Evolutionary conservation across 495 filamentous ascomycete genomes (phyloP).

Genomic region (Diplogelasinospora grovesii): DNA sequence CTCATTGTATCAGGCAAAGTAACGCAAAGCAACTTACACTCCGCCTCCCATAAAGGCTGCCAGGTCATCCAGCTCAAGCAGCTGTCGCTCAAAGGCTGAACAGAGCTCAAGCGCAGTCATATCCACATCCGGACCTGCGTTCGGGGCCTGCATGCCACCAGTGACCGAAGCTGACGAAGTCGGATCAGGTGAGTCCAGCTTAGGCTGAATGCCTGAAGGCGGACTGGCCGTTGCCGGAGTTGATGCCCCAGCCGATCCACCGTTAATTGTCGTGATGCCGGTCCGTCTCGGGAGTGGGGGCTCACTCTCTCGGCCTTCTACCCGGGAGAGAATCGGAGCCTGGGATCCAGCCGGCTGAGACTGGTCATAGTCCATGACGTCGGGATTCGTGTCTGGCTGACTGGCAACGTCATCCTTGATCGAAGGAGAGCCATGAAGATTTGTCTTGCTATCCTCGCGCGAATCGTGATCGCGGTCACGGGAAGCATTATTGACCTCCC

Average conservation of each 20-base stretch:
- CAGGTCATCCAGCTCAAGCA: conserved; percentile 44
- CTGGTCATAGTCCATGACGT: conserved; percentile 42
- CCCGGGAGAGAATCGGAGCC: conserved; percentile 10
- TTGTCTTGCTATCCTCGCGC: conserved; percentile 22
- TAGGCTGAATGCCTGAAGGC: conserved; percentile 20
- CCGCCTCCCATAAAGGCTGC: conserved; percentile 49
- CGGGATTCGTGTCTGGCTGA: conserved; percentile 36
- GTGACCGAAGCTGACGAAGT: conserved; percentile 22
- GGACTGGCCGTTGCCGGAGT: conserved; percentile 39
- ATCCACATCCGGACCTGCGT: conserved; percentile 26
- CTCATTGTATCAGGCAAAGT: background rate
- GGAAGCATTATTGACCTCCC: conserved; percentile 28
- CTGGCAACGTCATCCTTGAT: conserved; percentile 40
- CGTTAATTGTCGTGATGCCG: conserved; percentile 45
- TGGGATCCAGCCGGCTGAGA: conserved; percentile 19
- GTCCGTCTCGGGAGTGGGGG: conserved; percentile 36
- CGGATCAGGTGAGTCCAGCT: conserved; percentile 35
- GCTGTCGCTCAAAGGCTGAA: conserved; percentile 42
- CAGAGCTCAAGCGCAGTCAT: conserved; percentile 46
- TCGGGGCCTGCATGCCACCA: conserved; percentile 6
- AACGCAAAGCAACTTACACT: conserved; percentile 26
- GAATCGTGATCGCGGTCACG: conserved; percentile 12
- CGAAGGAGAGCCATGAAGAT: conserved; percentile 25
- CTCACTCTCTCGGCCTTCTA: conserved; percentile 35
- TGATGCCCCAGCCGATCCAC: conserved; percentile 36